A percentile compares a stretch with the other conserved stretches of the same genome.
These are phyloP conservation scores for maize (Zea mays) DNA, from an alignment of 176 grass and related monocot genomes.

Conservation along the genomic window Zm-B73-REFERENCE-NAM-5.0 NC_050102.1:145923001-145923500, in stretches of 20 bases:
- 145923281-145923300: neutral
- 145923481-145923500: conserved; percentile 55
- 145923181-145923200: conserved; percentile 66
- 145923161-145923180: conserved; percentile 62
- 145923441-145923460: conserved; percentile 78
- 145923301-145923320: too few species aligned
- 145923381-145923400: conserved; percentile 83
- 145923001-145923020: neutral
- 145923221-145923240: conserved; percentile 56
- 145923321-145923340: neutral
- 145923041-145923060: conserved; percentile 8
- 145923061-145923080: conserved; percentile 64
- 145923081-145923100: conserved; percentile 80
- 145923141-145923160: conserved; percentile 58
- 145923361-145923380: conserved; percentile 22
- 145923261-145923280: neutral
- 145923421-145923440: conserved; percentile 92
- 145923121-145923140: conserved; percentile 22
- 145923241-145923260: conserved; percentile 26
- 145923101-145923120: conserved; percentile 47
- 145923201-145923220: conserved; percentile 99
- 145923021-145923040: neutral
- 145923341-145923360: neutral
- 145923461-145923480: conserved; percentile 86
- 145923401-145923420: conserved; percentile 96